phyloP scores from a whole-genome alignment of 345 rosid species.

The Microcos paniculata region DNA sequence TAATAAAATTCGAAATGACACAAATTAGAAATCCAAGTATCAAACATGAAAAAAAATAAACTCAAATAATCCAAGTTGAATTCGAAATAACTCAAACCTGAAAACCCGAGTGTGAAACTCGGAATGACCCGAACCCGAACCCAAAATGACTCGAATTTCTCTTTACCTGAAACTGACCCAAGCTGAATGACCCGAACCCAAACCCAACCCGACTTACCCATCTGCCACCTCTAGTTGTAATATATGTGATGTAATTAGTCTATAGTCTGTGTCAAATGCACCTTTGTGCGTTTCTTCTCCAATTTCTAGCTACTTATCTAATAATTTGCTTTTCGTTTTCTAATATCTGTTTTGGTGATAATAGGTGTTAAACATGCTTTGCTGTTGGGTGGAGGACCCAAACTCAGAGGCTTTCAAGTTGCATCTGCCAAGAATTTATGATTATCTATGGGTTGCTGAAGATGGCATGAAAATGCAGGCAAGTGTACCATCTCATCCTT shows the following conservation, averaged over 20 bases:
- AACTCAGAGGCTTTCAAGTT: slow-evolving; percentile 91
- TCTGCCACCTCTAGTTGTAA: too few species aligned
- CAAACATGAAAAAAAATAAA: too few species aligned
- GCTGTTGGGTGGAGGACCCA: slow-evolving; percentile 99
- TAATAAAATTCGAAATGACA: too few species aligned
- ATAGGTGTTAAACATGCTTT: slow-evolving; percentile 94
- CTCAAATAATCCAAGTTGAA: too few species aligned
- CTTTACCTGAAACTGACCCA: too few species aligned
- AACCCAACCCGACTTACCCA: too few species aligned
- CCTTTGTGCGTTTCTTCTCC: background rate
- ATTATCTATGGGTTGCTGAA: slow-evolving; percentile 94
- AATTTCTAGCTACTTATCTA: background rate
- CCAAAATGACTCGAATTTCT: too few species aligned
- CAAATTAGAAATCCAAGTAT: too few species aligned
- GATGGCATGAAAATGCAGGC: slow-evolving; percentile 99
- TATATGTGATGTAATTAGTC: background rate
- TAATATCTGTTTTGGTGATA: slow-evolving; percentile 7
- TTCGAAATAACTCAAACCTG: too few species aligned
- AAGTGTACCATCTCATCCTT: background rate
- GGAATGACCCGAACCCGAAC: too few species aligned
- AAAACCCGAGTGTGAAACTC: too few species aligned
- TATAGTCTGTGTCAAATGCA: background rate
- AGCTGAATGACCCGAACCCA: too few species aligned
- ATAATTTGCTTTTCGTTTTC: background rate
- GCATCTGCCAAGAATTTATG: slow-evolving; percentile 84